phyloP scores from a whole-genome alignment of 2,329 filamentous ascomycete species.

The Phoma herbarum region DNA sequence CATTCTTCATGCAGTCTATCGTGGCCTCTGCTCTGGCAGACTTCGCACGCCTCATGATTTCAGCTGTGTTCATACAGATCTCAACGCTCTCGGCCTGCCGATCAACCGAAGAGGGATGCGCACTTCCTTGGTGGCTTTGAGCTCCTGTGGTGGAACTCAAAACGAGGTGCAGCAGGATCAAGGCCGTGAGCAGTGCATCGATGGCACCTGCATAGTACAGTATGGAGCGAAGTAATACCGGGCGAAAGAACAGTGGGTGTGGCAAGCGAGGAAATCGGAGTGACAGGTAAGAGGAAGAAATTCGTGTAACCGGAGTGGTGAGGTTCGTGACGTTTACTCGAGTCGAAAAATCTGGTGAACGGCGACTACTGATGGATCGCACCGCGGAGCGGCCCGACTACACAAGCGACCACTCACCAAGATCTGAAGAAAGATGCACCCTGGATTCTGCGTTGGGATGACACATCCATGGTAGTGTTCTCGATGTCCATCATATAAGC shows the following conservation, averaged over 20 bases:
- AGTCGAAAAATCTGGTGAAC: slow-evolving; percentile 6
- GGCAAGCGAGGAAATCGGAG: neutral
- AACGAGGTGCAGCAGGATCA: neutral
- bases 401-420: slow-evolving; percentile 2
- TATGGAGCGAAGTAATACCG: neutral
- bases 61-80: neutral
- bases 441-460: neutral
- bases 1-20: neutral
- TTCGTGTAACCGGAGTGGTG: neutral
- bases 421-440: neutral
- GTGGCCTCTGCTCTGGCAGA: neutral
- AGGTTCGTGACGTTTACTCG: neutral
- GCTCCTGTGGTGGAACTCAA: neutral
- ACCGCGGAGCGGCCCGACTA: slow-evolving; percentile 6
- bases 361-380: neutral
- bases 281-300: neutral
- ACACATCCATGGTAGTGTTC: neutral
- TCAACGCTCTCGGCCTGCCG: neutral
- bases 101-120: neutral
- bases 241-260: neutral
- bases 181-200: neutral
- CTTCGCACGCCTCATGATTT: neutral
- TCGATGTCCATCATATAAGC: neutral
- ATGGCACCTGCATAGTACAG: neutral
- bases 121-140: neutral